These are phyloP conservation scores for Podaxis mareebaensis DNA, from an alignment of 768 basidiomycete species.

Conservation along the genomic window DNA sequence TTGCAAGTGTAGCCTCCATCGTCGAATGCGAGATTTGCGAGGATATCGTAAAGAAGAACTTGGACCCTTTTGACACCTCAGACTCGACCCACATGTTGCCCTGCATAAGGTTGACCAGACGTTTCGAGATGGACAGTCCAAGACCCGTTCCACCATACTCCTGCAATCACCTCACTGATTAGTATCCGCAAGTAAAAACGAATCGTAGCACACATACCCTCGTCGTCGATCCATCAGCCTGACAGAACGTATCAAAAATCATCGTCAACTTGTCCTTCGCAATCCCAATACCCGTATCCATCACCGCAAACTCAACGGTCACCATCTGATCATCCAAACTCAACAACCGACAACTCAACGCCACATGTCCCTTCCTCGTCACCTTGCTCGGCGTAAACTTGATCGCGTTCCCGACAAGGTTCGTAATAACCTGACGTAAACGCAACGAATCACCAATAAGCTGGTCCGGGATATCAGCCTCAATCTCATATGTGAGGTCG, in stretches of 20 bases:
- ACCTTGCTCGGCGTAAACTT: conserved; percentile 91
- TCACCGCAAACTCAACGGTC: conserved; percentile 95
- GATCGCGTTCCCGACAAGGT: conserved; percentile 93
- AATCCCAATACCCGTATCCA: conserved; percentile 98
- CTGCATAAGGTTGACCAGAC: conserved; percentile 95
- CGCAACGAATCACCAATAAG: conserved; percentile 96
- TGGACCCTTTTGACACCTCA: conserved; percentile 88
- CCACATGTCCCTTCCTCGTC: conserved; percentile 83
- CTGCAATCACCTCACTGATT: conserved; percentile 34
- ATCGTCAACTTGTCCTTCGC: conserved; percentile 97
- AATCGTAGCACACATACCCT: conserved; percentile 48
- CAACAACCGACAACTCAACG: conserved; percentile 80
- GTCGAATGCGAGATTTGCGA: conserved; percentile 78
- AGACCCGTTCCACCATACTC: conserved; percentile 98
- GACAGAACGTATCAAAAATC: conserved; percentile 99
- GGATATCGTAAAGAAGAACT: conserved; percentile 96
- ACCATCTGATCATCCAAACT: conserved; percentile 81
- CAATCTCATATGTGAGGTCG: conserved; percentile 95
- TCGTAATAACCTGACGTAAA: conserved; percentile 93
- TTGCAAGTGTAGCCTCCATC: conserved; percentile 69
- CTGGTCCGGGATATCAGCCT: conserved; percentile 94
- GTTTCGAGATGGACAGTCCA: conserved; percentile 95
- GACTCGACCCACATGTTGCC: conserved; percentile 99
- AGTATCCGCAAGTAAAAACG: conserved; percentile 1
- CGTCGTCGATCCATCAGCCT: conserved; percentile 98